Base-by-base conservation (phyloP, 495 filamentous ascomycete species). In the Paragyromitra xinjiangensis region DNA sequence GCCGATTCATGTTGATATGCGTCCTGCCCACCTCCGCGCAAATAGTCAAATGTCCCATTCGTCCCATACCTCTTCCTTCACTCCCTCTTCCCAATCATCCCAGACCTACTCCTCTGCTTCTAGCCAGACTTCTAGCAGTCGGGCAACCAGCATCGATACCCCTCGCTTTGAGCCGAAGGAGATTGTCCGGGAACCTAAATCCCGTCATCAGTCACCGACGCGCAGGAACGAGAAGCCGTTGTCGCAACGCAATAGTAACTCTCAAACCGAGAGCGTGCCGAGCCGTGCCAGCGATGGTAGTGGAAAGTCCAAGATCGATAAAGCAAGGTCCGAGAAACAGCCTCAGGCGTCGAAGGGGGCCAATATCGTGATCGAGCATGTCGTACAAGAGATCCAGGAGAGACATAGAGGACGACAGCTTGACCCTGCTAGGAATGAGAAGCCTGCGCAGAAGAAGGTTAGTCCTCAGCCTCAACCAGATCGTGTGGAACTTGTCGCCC, bases 61-160 rank as follows among this genome's bases (percentile, higher is more conserved):
- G 53, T 79, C 77, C 16, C 59, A 78, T 53, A 78, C 75, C 12
- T 79, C 77, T 16, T 78, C 77, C 16, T 79, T 79, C 55, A 61
- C 74, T 5, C 67, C 77, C 14, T 79, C 76, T 42, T 78, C 77
- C 40, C 77, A 82, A 58, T 82, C 80, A 1, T 81, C 80, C 22
- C 76, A 82, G 45, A 81, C 80, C 64, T 79, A 79, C 50, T 82
- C 80, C 9, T 82, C 80, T 5, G 80, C 79, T 12, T 82, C 80
- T 11, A 81, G 80, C 19, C 80, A 82, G 37, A 67, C 80, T 14
- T 82, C 80, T 7, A 81, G 80, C 42, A 82, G 80, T 45, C 72
- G 76, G 14, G 78, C 80, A 67, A 82, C 80, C 8, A 82, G 80
- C 63, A 68, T 82, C 45, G 79, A 82, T 22, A 79, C 79, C 14